Evolutionary conservation across 495 filamentous ascomycete species (phyloP).

Genomic region (Peziza echinospora): DNA sequence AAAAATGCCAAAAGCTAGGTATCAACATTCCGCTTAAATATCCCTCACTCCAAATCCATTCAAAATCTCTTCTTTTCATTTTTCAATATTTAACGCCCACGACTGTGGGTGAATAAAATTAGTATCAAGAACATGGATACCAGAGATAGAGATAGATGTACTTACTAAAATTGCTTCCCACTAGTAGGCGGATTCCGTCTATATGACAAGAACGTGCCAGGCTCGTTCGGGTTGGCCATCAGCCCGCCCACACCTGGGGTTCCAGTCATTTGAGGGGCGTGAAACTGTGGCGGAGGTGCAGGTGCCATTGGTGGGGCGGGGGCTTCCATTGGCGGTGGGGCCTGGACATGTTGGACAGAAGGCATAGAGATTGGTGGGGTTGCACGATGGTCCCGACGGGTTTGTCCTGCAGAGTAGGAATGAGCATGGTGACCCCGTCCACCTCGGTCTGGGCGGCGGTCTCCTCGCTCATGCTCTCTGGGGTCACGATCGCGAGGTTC

Average conservation of each 20-base stretch:
- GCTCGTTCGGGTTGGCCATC: constrained; percentile 10
- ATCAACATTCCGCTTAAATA: no score
- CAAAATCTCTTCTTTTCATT: no score
- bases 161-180: no score
- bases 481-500: not conserved
- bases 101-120: no score
- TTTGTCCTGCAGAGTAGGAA: not conserved
- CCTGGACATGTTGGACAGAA: not conserved
- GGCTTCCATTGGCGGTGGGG: constrained; percentile 9
- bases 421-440: not conserved
- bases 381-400: no score
- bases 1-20: no score
- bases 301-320: constrained; percentile 10
- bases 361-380: not conserved
- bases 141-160: no score
- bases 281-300: constrained; percentile 9
- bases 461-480: not conserved
- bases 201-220: constrained; percentile 17
- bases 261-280: constrained; percentile 3
- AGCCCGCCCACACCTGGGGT: constrained; percentile 1
- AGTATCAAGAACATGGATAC: no score
- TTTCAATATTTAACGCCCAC: no score
- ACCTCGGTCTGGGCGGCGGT: not conserved
- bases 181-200: constrained; percentile 16
- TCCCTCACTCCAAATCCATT: no score